phyloP scores from a whole-genome alignment of 1,284 basidiomycete genomes.

The Ceratobasidium theobromae region DNA sequence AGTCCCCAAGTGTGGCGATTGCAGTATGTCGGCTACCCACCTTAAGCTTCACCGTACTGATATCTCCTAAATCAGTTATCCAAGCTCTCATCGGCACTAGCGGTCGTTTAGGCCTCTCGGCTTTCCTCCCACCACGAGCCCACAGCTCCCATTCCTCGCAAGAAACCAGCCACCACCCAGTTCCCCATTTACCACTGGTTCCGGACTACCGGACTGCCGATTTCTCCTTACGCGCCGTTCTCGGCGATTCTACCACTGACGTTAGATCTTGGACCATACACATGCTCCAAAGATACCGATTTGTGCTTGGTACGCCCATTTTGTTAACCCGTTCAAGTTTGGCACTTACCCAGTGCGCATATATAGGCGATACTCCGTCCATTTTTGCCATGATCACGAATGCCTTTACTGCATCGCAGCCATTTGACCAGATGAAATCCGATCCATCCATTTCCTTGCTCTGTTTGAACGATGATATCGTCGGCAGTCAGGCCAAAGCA shows the following conservation, averaged over 20 bases:
- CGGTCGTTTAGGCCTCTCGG: constrained; percentile 49
- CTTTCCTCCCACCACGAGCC: constrained; percentile 47
- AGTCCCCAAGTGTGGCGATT: constrained; percentile 53
- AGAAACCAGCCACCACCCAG: constrained; percentile 30
- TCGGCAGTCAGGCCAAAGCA: not conserved
- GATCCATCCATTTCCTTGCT: constrained; percentile 24
- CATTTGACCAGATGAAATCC: not conserved
- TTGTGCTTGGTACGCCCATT: constrained; percentile 33
- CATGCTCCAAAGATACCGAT: constrained; percentile 35
- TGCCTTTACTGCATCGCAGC: not conserved
- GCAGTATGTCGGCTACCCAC: constrained; percentile 48
- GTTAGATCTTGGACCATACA: constrained; percentile 32
- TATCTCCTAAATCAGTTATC: too few species aligned
- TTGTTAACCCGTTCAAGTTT: not conserved
- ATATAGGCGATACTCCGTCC: constrained; percentile 11
- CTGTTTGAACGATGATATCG: constrained; percentile 35
- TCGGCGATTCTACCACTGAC: constrained; percentile 10
- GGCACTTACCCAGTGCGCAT: not conserved
- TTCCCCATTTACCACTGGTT: constrained; percentile 49
- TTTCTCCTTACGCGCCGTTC: constrained; percentile 47
- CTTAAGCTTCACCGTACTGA: not conserved
- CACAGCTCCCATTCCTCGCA: constrained; percentile 37
- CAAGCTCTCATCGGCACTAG: constrained; percentile 50
- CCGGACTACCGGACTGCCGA: constrained; percentile 47
- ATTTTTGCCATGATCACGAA: constrained; percentile 16